Evolutionary conservation across 2,329 filamentous ascomycete species (phyloP), one percentile per base, ranked within the genome.

Genomic region (Fusarium piperis): DNA sequence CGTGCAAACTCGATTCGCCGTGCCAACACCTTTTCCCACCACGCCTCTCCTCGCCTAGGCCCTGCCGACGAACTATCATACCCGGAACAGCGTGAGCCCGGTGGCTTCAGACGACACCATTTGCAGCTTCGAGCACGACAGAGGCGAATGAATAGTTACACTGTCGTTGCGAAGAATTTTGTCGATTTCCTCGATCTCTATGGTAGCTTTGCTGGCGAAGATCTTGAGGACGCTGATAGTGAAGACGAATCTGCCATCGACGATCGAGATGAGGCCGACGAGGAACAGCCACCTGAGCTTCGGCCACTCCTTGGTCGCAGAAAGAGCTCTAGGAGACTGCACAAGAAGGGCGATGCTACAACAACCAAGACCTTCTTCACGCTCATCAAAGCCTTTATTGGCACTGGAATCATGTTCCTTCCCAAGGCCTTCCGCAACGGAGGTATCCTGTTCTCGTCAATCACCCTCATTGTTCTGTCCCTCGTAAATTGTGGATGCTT

Each of bases 361-460:
- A 91, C 88, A n/a, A 81, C 87, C 39, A 92, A 93, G 82, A 91
- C 92, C 0, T 94, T 94, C 81, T 94, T 94, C 79, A 94, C 92
- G 0, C 84, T 94, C 11, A 83, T 94, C 58, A 94, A 94, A 79
- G 92, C 92, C 2, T 94, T 94, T 75, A 88, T 94, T 61, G 92
- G 92, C 53, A 94, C 92, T 0, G 92, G 92, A 67, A 94, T 94
- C 79, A 93, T 94, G 90, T 94, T 94, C 77, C 79, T 94, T 48
- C 92, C 92, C 52, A 94, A 93, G 77, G 92, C 92, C 0, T 94
- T 94, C 81, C 89, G 89, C 76, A 94, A 94, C 71, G 92, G 92
- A 36, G 92, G 92, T 26, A 90, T 94, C 58, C 83, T 94, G 12
- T 94, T 94, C 78, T 94, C 92, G 0, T 91, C 90, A 0, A 81